Evolutionary conservation across 441 rosid species (phyloP), one percentile per base, ranked within the genome.

Genomic region (Mallotus repandus): DNA sequence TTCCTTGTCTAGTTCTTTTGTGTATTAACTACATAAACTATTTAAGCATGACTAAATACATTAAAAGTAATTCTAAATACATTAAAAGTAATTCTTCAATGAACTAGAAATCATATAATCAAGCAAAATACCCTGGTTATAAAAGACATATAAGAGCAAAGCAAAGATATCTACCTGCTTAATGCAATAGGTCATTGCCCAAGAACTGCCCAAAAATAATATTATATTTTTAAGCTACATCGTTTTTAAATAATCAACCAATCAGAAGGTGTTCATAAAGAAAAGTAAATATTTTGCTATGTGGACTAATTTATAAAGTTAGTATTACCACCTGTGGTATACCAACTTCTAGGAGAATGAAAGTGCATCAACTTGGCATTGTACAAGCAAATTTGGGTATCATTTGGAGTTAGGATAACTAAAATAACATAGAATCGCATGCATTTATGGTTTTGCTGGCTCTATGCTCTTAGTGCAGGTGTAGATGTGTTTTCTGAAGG

Each of bases 101-200:
- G 41, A 21, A 35, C 54, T 61, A 66, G 12, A 46, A 1, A 58
- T n/a, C 72, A 63, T 49, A 35, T 14, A 56, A 56, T 55, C 55
- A 25, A 60, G 50, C 32, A 13, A 45, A 70, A 49, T 41, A 18
- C 67, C 58, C 48, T 41, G 54, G 53, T 25, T 9, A 69, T 7
- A 15, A 46, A 15, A 9, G 25, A 45, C 9, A 22, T 8, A 66
- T 66, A 15, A 66, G 19, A 22, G 54, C 25, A 56, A 48, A 46
- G 49, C 8, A 35, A 63, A 41, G 21, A 43, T 12, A 43, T 55
- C 22, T 83, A 96, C 99, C 98, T 96, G 99, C 81, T 93, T 96
- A 76, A 96, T 87, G 86, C 99, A 92, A 83, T 96, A 96, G 22
- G 98, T 92, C 83, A 93, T 80, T 53, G 98, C 93, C n/a, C n/a